phyloP scores from a whole-genome alignment of 257 asterid species.

The Mitragyna speciosa region DNA sequence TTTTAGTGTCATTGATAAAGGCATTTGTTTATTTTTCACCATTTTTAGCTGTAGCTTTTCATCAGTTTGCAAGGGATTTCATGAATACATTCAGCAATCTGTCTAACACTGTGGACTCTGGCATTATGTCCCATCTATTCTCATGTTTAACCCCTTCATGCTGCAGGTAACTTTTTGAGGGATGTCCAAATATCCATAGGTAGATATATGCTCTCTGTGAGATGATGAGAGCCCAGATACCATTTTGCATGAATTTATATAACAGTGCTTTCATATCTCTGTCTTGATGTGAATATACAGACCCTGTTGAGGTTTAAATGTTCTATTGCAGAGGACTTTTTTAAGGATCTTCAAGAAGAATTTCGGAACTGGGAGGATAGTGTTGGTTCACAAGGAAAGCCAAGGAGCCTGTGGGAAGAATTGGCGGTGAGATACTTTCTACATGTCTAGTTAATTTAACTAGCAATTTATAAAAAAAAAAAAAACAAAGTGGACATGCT shows the following conservation, averaged over 20 bases:
- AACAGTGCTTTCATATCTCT: conserved; percentile 15
- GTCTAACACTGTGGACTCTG: conserved; percentile 12
- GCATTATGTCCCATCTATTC: conserved; percentile 28
- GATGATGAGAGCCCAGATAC: conserved; percentile 28
- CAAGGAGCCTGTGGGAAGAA: conserved; percentile 96
- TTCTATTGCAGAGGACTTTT: conserved; percentile 69
- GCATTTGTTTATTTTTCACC: neutral
- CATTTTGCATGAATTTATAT: conserved; percentile 26
- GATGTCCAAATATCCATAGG: conserved; percentile 92
- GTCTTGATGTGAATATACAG: conserved; percentile 12
- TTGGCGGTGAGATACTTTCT: conserved; percentile 55
- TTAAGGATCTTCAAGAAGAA: conserved; percentile 91
- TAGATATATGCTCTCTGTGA: conserved; percentile 49
- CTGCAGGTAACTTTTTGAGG: conserved; percentile 88
- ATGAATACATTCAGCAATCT: conserved; percentile 16
- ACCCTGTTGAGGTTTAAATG: conserved; percentile 24
- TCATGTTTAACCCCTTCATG: conserved; percentile 60
- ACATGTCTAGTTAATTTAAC: neutral
- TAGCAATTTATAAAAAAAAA: neutral
- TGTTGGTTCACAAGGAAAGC: conserved; percentile 66
- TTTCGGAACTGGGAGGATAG: conserved; percentile 82
- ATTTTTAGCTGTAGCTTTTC: neutral
- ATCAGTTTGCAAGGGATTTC: neutral
- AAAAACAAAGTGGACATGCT: neutral
- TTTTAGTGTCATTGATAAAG: neutral